These are phyloP conservation scores for Lactarius vividus DNA, from an alignment of 768 basidiomycete species.

Conservation along the genomic window DNA sequence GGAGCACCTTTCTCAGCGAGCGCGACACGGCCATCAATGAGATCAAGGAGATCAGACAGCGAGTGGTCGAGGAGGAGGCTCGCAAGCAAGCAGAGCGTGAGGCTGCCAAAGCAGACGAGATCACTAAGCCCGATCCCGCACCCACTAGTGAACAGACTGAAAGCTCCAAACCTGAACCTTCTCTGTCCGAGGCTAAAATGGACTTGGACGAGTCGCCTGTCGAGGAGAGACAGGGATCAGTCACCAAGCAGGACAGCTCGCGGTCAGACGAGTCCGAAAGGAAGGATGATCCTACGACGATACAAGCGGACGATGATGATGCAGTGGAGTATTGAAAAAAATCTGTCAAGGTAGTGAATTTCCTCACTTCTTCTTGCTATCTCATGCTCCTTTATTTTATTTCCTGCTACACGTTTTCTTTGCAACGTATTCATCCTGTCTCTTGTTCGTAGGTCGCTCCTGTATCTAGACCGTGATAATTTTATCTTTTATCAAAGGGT, in stretches of 20 bases:
- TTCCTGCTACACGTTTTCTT: conserved; percentile 11
- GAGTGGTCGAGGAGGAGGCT: conserved; percentile 64
- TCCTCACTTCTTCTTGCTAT: conserved; percentile 13
- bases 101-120: conserved; percentile 36
- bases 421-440: conserved; percentile 20
- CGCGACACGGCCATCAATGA: conserved; percentile 58
- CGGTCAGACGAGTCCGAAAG: conserved; percentile 26
- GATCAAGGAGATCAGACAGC: conserved; percentile 56
- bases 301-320: conserved; percentile 74
- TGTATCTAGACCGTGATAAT: conserved; percentile 27
- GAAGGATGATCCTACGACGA: conserved; percentile 37
- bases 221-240: conserved; percentile 16
- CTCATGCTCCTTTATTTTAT: conserved; percentile 19
- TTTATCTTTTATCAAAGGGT: conserved; percentile 18
- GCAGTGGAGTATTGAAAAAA: conserved; percentile 66
- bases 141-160: conserved; percentile 5
- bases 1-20: conserved; percentile 61
- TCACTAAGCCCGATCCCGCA: conserved; percentile 24
- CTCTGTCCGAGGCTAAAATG: conserved; percentile 27
- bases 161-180: conserved; percentile 11
- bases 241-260: conserved; percentile 15
- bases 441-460: conserved; percentile 20
- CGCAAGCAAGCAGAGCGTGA: conserved; percentile 45
- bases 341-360: conserved; percentile 22
- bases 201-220: conserved; percentile 23